phyloP scores from a whole-genome alignment of 371 early-diverging fungal species.

The Mucor mucedo region DNA sequence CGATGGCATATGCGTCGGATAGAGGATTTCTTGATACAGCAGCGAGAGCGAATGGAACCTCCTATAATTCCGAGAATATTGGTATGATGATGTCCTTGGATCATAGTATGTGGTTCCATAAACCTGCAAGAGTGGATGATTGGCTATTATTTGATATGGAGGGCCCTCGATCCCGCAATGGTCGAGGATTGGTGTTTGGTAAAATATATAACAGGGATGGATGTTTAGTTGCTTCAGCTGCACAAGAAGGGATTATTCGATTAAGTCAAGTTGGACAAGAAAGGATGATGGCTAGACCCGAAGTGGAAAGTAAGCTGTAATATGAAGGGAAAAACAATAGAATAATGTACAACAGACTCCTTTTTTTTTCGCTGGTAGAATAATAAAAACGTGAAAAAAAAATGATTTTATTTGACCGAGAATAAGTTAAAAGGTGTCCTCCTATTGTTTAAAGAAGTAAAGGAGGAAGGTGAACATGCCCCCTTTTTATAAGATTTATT shows the following conservation, averaged over 20 bases:
- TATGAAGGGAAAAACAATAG: not conserved
- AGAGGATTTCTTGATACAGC: slow-evolving; percentile 26
- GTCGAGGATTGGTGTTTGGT: slow-evolving; percentile 82
- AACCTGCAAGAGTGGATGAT: slow-evolving; percentile 85
- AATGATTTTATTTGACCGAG: too few relatives aligned
- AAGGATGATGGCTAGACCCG: slow-evolving; percentile 6
- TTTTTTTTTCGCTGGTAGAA: not conserved
- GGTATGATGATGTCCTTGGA: slow-evolving; percentile 83
- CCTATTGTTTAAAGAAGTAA: not conserved
- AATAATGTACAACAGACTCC: not conserved
- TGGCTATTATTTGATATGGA: slow-evolving; percentile 81
- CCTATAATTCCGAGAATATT: slow-evolving; percentile 54
- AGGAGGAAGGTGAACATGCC: not conserved
- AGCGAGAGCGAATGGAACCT: slow-evolving; percentile 23
- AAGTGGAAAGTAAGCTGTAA: slow-evolving; percentile 1
- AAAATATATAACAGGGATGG: slow-evolving; percentile 83
- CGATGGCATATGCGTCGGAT: slow-evolving; percentile 52
- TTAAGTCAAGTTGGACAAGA: slow-evolving; percentile 30
- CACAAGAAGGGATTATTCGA: slow-evolving; percentile 75
- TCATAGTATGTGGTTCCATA: slow-evolving; percentile 93
- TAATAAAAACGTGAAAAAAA: too few relatives aligned
- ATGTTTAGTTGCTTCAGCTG: slow-evolving; percentile 71
- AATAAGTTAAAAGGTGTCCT: not conserved
- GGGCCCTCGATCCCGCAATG: slow-evolving; percentile 68
- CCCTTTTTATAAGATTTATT: slow-evolving; percentile 1